Evolutionary conservation across 1,284 basidiomycete species (phyloP).

Genomic region (Papiliotrema laurentii): DNA sequence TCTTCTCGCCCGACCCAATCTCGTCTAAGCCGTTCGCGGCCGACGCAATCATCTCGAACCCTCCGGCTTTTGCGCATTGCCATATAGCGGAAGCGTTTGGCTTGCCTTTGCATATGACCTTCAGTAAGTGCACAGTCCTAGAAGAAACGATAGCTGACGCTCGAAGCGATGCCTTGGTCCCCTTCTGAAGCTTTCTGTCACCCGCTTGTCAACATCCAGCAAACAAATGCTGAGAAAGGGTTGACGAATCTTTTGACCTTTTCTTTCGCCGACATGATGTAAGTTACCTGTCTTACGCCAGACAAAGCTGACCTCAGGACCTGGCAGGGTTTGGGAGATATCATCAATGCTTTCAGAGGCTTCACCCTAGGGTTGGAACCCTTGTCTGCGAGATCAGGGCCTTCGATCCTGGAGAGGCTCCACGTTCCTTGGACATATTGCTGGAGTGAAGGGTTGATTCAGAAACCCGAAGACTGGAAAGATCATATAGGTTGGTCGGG

Average conservation of each 20-base stretch:
- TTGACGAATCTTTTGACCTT: constrained; percentile 60
- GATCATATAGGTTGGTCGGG: constrained; percentile 57
- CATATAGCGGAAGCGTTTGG: constrained; percentile 63
- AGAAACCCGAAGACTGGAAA: constrained; percentile 62
- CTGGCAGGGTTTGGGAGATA: constrained; percentile 54
- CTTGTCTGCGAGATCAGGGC: constrained; percentile 53
- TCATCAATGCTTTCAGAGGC: constrained; percentile 60
- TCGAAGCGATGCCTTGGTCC: constrained; percentile 64
- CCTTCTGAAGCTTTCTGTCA: constrained; percentile 62
- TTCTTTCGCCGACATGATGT: constrained; percentile 55
- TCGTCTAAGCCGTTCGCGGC: constrained; percentile 54
- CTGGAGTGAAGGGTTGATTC: constrained; percentile 61
- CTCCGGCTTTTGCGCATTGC: constrained; percentile 61
- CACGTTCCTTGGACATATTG: constrained; percentile 68
- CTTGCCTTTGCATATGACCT: constrained; percentile 57
- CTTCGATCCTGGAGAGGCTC: constrained; percentile 56
- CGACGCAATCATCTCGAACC: constrained; percentile 63
- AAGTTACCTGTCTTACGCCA: constrained; percentile 3
- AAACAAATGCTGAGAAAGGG: constrained; percentile 54
- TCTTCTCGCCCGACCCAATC: constrained; percentile 52
- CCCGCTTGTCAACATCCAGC: constrained; percentile 58
- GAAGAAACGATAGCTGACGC: constrained; percentile 7
- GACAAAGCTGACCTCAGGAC: constrained; percentile 8
- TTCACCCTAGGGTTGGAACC: constrained; percentile 54
- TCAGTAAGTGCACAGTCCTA: constrained; percentile 50